Evolutionary conservation across 352 stramenopile species (phyloP).

Genomic region (Phytophthora fragariae): DNA sequence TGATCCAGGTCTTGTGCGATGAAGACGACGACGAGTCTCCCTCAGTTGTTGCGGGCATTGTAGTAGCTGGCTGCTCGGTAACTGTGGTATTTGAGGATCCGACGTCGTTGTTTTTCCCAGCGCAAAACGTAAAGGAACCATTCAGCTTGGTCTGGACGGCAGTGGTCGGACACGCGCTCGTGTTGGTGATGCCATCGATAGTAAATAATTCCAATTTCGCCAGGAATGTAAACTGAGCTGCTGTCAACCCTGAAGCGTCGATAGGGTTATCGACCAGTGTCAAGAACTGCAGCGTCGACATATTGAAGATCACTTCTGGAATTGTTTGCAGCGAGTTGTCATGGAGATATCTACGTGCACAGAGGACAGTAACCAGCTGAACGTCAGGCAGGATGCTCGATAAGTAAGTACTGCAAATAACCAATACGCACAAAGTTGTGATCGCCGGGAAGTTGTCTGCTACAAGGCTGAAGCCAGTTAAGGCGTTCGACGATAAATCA

Average conservation of each 20-base stretch:
- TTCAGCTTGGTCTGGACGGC: slow-evolving; percentile 56
- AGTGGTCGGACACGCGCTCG: slow-evolving; percentile 55
- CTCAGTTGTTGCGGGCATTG: slow-evolving; percentile 20
- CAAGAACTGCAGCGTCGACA: slow-evolving; percentile 59
- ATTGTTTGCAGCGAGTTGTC: slow-evolving; percentile 57
- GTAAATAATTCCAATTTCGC: slow-evolving; percentile 53
- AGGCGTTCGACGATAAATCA: slow-evolving; percentile 52
- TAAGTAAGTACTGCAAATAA: neutral
- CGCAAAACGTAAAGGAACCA: slow-evolving; percentile 69
- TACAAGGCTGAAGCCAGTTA: slow-evolving; percentile 48
- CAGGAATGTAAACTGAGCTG: slow-evolving; percentile 63
- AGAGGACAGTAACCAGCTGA: slow-evolving; percentile 1
- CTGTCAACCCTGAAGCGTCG: slow-evolving; percentile 57
- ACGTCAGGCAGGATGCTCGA: neutral
- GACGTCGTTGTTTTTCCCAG: slow-evolving; percentile 22
- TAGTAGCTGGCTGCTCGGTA: slow-evolving; percentile 27
- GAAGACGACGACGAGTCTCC: slow-evolving; percentile 33
- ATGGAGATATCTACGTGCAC: slow-evolving; percentile 45
- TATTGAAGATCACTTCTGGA: slow-evolving; percentile 62
- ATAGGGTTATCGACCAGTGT: slow-evolving; percentile 60
- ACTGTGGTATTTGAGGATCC: slow-evolving; percentile 30
- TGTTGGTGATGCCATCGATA: slow-evolving; percentile 63
- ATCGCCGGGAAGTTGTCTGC: slow-evolving; percentile 54
- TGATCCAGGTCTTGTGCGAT: slow-evolving; percentile 54
- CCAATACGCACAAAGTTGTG: slow-evolving; percentile 48